Evolutionary conservation across 306 rosid genomes (phyloP), one percentile per base, ranked within the genome.

Genomic region (Vachellia collinsii): DNA sequence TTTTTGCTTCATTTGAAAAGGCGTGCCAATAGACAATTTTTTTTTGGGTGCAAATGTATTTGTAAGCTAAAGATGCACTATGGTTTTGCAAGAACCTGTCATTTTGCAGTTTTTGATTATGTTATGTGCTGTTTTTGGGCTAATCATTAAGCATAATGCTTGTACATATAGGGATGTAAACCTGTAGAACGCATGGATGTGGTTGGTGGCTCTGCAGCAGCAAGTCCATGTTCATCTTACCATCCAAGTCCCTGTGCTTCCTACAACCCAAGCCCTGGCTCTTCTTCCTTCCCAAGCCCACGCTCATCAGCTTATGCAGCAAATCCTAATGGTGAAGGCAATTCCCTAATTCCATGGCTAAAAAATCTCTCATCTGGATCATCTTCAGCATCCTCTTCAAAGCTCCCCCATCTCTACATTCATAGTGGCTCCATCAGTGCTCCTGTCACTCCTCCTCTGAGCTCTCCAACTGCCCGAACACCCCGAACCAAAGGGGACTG

Each of bases 401-500:
- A 92, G 85, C 84, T 85, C 48, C 90, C 94, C 0, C 86, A 90
- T 73, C 89, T 83, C 48, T 88, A 85, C 72, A 88, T 87, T 62
- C 92, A 81, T 53, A 81, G 80, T 6, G 97, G 97, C 68, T 91
- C 97, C 70, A 91, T 90, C 81, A 94, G 91, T 63, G 98, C 97
- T 39, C 97, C 97, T 14, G 94, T 94, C 79, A 94, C 97, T 56
- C 97, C 98, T 86, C 97, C 98, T 50, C 69, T 90, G 81, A 94
- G 94, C 87, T 94, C 98, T 70, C 98, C 97, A 72, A 88, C 97
- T 36, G 93, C 92, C 59, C 74, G 93, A 77, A 86, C 94, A 23
- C 88, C 97, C 11, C 89, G 92, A 87, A 76, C 83, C 12, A 88
- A 84, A 51, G 81, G 58, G 9, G 86, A 87, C 80, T 92, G 94